Evolutionary conservation across 2,329 filamentous ascomycete species (phyloP).

Genomic region (Nemania diffusa): DNA sequence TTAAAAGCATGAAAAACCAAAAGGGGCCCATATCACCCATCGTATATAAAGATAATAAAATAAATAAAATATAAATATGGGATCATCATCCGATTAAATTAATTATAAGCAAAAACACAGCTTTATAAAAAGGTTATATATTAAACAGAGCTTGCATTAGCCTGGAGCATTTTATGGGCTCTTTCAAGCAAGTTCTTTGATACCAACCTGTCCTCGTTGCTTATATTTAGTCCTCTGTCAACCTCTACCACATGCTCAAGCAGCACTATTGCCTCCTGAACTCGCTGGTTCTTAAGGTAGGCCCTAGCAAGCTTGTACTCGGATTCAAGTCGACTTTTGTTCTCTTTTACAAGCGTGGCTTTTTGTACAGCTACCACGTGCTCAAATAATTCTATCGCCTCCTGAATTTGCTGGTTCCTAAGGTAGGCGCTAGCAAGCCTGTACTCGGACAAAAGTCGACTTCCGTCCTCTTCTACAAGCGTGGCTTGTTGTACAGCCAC

Average conservation of each 20-base stretch:
- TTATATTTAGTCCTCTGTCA: slow-evolving; percentile 8
- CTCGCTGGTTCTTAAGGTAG: neutral
- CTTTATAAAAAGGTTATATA: too few relatives aligned
- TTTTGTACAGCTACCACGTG: slow-evolving; percentile 2
- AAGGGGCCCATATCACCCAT: too few relatives aligned
- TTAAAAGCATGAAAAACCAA: too few relatives aligned
- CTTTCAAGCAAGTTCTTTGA: neutral
- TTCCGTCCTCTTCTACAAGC: neutral
- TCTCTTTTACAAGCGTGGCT: neutral
- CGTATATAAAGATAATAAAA: too few relatives aligned
- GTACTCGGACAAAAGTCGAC: slow-evolving; percentile 10
- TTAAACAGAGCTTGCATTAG: neutral
- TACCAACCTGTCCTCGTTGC: slow-evolving; percentile 1
- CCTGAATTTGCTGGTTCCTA: neutral
- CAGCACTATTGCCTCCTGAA: neutral
- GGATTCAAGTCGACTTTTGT: neutral
- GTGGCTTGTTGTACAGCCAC: neutral
- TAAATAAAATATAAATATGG: too few relatives aligned
- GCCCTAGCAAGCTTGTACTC: slow-evolving; percentile 7
- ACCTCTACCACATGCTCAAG: slow-evolving; percentile 7
- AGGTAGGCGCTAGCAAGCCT: slow-evolving; percentile 1
- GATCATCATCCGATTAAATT: too few relatives aligned
- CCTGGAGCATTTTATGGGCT: neutral
- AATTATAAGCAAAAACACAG: too few relatives aligned
- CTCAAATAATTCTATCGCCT: slow-evolving; percentile 5